Base-by-base conservation (phyloP, 805 yeast genomes). In the Ogataea chonburiensis region DNA sequence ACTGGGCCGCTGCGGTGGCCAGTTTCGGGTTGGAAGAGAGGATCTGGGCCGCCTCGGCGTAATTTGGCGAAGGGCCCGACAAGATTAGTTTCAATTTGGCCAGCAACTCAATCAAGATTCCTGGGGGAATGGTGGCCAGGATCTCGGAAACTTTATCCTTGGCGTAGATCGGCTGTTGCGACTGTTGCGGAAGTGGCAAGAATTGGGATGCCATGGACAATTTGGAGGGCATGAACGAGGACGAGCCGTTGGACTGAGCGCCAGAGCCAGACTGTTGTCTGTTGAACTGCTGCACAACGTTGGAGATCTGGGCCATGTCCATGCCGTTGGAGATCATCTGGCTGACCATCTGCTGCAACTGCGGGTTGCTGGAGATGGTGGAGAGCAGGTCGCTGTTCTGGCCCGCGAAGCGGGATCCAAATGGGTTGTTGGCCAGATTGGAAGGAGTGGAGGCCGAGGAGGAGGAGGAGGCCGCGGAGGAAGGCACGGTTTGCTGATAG, bases 1-100 rank as follows among this genome's bases (percentile, higher is more conserved):
- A 84, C 55, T 84, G 93, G 0, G 89, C 77, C 1, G 86, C 79
- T 1, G 85, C 71, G 3, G 77, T 63, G 3, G 88, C 81, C 26
- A 83, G 61, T 31, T 77, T 61, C 12, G 79, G 79, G 45, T 77
- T 62, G 49, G 73, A 62, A 37, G 66, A 67, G 49, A 77, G 66
- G 39, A 81, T 66, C 40, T 71, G 72, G 37, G 72, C 67, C 15
- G 79, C 79, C 43, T 81, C 58, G 22, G 58, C 49, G 23, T 75
- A 66, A 39, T 71, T 69, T 12, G 77, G 73, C 25, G 69, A 65
- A 5, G 77, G 72, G 28, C 77, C 72, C 23, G 64, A 65, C 21
- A 80, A 62, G 5, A 79, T 61, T 21, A 71, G 68, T 56, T 82
- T 83, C 45, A 84, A 60, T 43, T 79, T 81, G 5, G 88, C 73